Evolutionary conservation across 2,329 filamentous ascomycete species (phyloP).

Genomic region (Penicillium sp.): DNA sequence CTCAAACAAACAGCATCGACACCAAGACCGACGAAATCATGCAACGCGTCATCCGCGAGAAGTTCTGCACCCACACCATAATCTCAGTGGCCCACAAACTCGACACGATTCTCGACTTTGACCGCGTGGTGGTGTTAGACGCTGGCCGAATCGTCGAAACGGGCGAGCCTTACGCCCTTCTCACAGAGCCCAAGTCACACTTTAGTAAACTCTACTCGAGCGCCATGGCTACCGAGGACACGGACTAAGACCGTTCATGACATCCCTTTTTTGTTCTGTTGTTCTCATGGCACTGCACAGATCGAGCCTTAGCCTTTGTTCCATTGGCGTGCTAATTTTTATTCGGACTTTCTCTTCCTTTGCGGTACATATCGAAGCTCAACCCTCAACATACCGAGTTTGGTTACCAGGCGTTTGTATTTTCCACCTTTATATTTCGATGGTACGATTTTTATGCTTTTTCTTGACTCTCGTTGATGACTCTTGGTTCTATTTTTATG

Average conservation of each 20-base stretch:
- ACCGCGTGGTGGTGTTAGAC: slow-evolving; percentile 44
- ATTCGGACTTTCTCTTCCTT: slow-evolving; percentile 3
- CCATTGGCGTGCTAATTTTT: slow-evolving; percentile 11
- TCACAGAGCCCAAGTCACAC: slow-evolving; percentile 38
- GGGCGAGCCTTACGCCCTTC: slow-evolving; percentile 43
- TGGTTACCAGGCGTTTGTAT: slow-evolving; percentile 17
- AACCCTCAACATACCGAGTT: slow-evolving; percentile 18
- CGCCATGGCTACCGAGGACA: slow-evolving; percentile 25
- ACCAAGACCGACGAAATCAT: slow-evolving; percentile 61
- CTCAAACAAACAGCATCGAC: slow-evolving; percentile 53
- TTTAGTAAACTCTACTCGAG: slow-evolving; percentile 43
- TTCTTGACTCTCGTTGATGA: slow-evolving; percentile 22
- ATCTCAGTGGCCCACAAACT: slow-evolving; percentile 62
- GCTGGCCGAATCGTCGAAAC: slow-evolving; percentile 40
- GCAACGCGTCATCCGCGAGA: slow-evolving; percentile 59
- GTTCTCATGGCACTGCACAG: slow-evolving; percentile 19
- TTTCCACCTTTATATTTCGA: slow-evolving; percentile 9
- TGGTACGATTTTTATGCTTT: slow-evolving; percentile 12
- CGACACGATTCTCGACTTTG: slow-evolving; percentile 49
- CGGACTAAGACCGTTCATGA: slow-evolving; percentile 11
- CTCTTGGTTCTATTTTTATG: not conserved
- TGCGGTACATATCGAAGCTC: slow-evolving; percentile 25
- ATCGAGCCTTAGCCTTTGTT: slow-evolving; percentile 14
- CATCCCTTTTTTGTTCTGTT: not conserved
- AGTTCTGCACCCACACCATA: slow-evolving; percentile 63